These are phyloP conservation scores for Aureobasidium sp. DNA, from an alignment of 2,329 filamentous ascomycete species.

Conservation along the genomic window DNA sequence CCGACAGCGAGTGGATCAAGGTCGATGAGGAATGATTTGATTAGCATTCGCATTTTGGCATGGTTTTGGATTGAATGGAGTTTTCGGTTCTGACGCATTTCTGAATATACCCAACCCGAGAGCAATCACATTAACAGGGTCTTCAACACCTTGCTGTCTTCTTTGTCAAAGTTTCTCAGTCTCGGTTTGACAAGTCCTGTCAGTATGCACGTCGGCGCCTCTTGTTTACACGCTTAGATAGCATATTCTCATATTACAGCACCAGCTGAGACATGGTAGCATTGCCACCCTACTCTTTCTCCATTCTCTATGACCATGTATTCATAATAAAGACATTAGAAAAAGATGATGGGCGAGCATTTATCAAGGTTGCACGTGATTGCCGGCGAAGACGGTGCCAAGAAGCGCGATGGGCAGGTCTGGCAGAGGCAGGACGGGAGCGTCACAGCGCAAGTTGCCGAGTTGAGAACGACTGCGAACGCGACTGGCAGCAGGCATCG, in stretches of 20 bases:
- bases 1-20: conserved; percentile 97
- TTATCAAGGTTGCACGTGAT: conserved; percentile 3
- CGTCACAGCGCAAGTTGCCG: not conserved
- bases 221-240: not conserved
- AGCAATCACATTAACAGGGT: not conserved
- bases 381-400: not conserved
- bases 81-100: not conserved
- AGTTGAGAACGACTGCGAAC: conserved; percentile 1
- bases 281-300: not conserved
- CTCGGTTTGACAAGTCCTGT: not conserved
- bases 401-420: not conserved
- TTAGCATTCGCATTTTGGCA: not conserved
- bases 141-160: not conserved
- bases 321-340: too few relatives aligned
- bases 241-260: not conserved
- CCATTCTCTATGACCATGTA: not conserved
- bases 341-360: not conserved
- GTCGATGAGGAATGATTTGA: conserved; percentile 57
- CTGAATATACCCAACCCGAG: conserved; percentile 12
- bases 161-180: not conserved
- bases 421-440: not conserved
- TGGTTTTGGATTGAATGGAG: not conserved
- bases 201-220: not conserved
- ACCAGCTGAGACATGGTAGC: not conserved
- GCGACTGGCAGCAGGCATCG: not conserved